Evolutionary conservation across 495 filamentous ascomycete genomes (phyloP).

Genomic region (Lasiosphaeris hirsuta): DNA sequence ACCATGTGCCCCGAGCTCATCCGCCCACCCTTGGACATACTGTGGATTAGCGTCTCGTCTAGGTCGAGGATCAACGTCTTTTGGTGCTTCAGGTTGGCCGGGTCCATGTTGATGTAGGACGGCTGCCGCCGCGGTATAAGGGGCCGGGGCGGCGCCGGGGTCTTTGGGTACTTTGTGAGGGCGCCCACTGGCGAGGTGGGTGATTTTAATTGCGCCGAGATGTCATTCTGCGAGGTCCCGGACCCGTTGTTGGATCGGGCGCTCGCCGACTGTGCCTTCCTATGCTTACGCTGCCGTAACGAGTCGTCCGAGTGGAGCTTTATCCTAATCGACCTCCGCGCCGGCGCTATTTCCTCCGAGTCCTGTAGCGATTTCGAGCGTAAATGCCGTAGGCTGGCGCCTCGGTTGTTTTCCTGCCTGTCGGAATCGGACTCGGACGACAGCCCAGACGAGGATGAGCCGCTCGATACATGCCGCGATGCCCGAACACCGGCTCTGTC

Average conservation of each 20-base stretch:
- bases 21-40: conserved; percentile 89
- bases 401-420: conserved; percentile 11
- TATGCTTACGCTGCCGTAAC: conserved; percentile 58
- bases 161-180: conserved; percentile 84
- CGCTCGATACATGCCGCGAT: conserved; percentile 51
- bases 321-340: conserved; percentile 82
- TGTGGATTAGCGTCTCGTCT: conserved; percentile 96
- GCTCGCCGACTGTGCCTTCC: conserved; percentile 45
- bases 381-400: conserved; percentile 32
- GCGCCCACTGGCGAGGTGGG: conserved; percentile 80
- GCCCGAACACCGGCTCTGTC: conserved; percentile 20
- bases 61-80: conserved; percentile 95
- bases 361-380: conserved; percentile 54
- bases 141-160: conserved; percentile 82
- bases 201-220: conserved; percentile 70
- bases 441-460: conserved; percentile 56
- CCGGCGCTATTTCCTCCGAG: conserved; percentile 58
- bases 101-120: conserved; percentile 62
- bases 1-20: conserved; percentile 99
- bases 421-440: conserved; percentile 63
- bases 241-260: conserved; percentile 21
- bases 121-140: conserved; percentile 82
- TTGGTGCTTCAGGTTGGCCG: conserved; percentile 51
- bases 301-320: conserved; percentile 84
- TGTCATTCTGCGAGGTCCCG: conserved; percentile 31